Percentiles rank a stretch among this genome's conserved stretches.
Evolutionary conservation across 306 rosid genomes (phyloP).

Genomic region (Cicer arietinum): DNA sequence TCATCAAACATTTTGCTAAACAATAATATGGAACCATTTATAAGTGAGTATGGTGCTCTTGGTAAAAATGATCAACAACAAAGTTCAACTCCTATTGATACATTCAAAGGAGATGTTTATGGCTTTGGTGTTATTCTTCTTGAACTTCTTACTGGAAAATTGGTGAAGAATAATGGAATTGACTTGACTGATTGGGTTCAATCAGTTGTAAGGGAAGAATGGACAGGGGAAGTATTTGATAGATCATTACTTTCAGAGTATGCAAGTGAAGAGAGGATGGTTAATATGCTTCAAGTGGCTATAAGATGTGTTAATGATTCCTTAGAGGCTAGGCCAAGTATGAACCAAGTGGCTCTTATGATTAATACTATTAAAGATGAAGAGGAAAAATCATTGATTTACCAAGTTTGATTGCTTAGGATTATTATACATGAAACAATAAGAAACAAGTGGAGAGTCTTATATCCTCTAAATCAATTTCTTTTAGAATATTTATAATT

Average conservation of each 20-base stretch:
- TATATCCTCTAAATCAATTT: background rate
- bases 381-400: constrained; percentile 67
- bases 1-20: constrained; percentile 81
- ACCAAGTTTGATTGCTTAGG: constrained; percentile 43
- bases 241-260: constrained; percentile 56
- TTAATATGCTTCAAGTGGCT: constrained; percentile 83
- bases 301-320: constrained; percentile 65
- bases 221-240: constrained; percentile 92
- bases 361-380: constrained; percentile 73
- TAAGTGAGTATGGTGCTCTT: constrained; percentile 79
- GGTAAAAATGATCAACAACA: constrained; percentile 44
- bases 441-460: background rate
- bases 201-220: constrained; percentile 81
- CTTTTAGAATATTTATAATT: background rate
- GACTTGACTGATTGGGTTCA: constrained; percentile 82
- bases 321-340: constrained; percentile 70
- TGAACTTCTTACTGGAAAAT: constrained; percentile 81
- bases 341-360: constrained; percentile 72
- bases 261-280: constrained; percentile 85
- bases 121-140: constrained; percentile 84
- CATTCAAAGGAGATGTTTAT: constrained; percentile 63
- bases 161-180: constrained; percentile 64
- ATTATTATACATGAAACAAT: background rate
- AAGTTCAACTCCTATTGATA: constrained; percentile 24
- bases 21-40: constrained; percentile 69